Base-by-base conservation (phyloP, 345 rosid species). In the Odontarrhena argentea region DNA sequence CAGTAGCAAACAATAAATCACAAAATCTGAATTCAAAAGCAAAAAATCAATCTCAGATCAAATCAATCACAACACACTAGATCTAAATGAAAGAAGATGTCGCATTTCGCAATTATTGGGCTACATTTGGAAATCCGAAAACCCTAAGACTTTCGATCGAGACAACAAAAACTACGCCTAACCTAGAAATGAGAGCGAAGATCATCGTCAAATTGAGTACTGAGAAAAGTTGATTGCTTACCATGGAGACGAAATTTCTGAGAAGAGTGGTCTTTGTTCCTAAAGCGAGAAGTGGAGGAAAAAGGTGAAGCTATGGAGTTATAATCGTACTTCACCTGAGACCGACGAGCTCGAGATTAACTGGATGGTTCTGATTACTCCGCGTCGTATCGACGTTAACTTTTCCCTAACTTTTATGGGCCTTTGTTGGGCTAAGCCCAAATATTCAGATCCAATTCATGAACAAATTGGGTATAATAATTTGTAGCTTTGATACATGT, bases 141-240 rank as follows among this genome's bases (percentile, higher is more conserved):
- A 41, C 73, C 77, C 69, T 74, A 74, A 60, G 34, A 61, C 30
- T 46, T 60, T 52, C 58, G 73, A 74, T 73, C 53, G 24, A 35
- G 40, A n/a, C 9, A 30, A 3, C 8, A 18, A 48, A 24, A 45
- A 62, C 3, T 4, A 24, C 5, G n/a, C 32, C 56, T 10, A 67
- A 67, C 69, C 73, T 54, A 67, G 38, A 60, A 54, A 60, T 47
- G 64, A 48, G 47, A 45, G 26, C 37, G 60, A 66, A 73, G 67
- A 73, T 73, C 55, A 66, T 60, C 22, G 22, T 18, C 55, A 53
- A 46, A 60, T 28, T 12, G 42, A 52, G 3, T 28, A 30, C 5
- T 7, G 34, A 0, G 9, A 45, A 9, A 71, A n/a, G 48, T 0
- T 51, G 38, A 65, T 73, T 14, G 2, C 72, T 3, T 67, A 73